A percentile compares a stretch with the other conserved stretches of the same genome.
Evolutionary conservation across 2,329 filamentous ascomycete genomes (phyloP).

Genomic region (Paecilomyces sp.): DNA sequence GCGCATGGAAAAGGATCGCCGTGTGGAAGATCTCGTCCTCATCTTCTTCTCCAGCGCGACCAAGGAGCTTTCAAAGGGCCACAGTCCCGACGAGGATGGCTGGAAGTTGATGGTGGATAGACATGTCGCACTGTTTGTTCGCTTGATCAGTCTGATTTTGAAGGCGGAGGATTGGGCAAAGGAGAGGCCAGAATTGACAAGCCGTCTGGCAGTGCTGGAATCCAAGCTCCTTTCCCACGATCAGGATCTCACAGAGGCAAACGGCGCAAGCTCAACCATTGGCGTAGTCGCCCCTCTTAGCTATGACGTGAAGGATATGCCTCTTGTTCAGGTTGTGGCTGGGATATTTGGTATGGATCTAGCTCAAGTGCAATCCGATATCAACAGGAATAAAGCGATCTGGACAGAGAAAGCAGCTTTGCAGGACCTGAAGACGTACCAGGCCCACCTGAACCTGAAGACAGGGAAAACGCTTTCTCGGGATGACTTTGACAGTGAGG

Average conservation of each 20-base stretch:
- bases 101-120: constrained; percentile 92
- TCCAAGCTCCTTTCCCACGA: constrained; percentile 92
- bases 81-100: constrained; percentile 68
- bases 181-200: constrained; percentile 77
- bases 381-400: constrained; percentile 68
- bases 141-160: constrained; percentile 72
- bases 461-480: constrained; percentile 68
- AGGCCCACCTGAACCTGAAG: constrained; percentile 76
- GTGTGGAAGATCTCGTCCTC: constrained; percentile 84
- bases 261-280: constrained; percentile 56
- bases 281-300: constrained; percentile 78
- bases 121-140: constrained; percentile 89
- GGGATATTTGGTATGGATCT: constrained; percentile 76
- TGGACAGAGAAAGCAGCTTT: constrained; percentile 94
- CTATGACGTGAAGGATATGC: constrained; percentile 96
- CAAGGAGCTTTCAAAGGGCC: constrained; percentile 77
- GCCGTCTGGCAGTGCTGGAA: constrained; percentile 72
- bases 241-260: constrained; percentile 68
- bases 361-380: constrained; percentile 75
- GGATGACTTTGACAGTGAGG: constrained; percentile 84
- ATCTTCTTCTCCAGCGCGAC: constrained; percentile 96
- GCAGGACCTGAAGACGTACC: constrained; percentile 87
- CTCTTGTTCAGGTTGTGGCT: constrained; percentile 78
- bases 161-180: constrained; percentile 78
- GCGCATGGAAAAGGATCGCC: constrained; percentile 86